phyloP scores from a whole-genome alignment of 768 basidiomycete genomes.

The Boletus patriciae region DNA sequence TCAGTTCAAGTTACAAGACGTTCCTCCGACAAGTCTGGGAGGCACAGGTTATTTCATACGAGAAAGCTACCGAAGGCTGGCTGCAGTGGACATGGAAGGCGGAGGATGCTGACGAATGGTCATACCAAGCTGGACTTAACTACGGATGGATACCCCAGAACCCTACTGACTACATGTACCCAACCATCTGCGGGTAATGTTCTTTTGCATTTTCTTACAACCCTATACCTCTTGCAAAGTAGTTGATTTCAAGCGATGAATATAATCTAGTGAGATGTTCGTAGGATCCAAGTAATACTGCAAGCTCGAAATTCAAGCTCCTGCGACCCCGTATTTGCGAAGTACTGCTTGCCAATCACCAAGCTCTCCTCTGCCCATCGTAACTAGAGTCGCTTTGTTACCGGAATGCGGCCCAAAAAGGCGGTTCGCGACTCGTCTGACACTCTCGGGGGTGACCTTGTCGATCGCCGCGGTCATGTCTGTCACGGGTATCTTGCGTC shows the following conservation, averaged over 20 bases:
- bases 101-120: slow-evolving; percentile 85
- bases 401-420: slow-evolving; percentile 67
- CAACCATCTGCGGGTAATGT: slow-evolving; percentile 55
- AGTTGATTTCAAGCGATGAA: neutral
- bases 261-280: neutral
- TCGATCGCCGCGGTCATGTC: slow-evolving; percentile 93
- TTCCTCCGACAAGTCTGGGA: slow-evolving; percentile 85
- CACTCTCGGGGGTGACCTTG: slow-evolving; percentile 63
- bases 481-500: slow-evolving; percentile 78
- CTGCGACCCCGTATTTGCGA: slow-evolving; percentile 65
- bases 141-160: slow-evolving; percentile 83
- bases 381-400: slow-evolving; percentile 74
- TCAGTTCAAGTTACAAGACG: slow-evolving; percentile 75
- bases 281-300: neutral
- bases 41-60: slow-evolving; percentile 75
- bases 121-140: slow-evolving; percentile 76
- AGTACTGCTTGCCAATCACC: slow-evolving; percentile 64
- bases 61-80: slow-evolving; percentile 66
- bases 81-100: slow-evolving; percentile 85
- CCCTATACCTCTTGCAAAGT: neutral
- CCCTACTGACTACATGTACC: slow-evolving; percentile 52
- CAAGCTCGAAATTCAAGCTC: slow-evolving; percentile 13
- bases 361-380: slow-evolving; percentile 79
- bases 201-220: neutral
- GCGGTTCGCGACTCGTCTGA: slow-evolving; percentile 73